Base-by-base conservation (phyloP, 1,139 yeast genomes). In the Geotrichum siamense region DNA sequence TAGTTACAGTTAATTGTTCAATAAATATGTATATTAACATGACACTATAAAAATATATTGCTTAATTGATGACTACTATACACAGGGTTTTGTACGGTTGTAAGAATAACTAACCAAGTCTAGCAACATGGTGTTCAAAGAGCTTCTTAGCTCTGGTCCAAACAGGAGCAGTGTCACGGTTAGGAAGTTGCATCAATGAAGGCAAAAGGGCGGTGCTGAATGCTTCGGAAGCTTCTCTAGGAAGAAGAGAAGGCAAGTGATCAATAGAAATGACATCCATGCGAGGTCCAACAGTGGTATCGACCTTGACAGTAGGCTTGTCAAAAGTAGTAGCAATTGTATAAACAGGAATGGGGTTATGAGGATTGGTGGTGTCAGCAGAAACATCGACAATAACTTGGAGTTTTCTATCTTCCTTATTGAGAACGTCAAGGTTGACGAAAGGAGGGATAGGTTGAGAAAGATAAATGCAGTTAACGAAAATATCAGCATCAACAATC, bases 291-390 rank as follows among this genome's bases (percentile, higher is more conserved):
- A 68, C 71, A 22, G 80, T 71, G 35, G 91, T 79, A 52, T 79
- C 76, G 38, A 89, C 97, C 12, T 68, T 67, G 36, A 85, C 96
- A 6, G 96, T 87, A 55, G 98, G 99, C 55, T 84, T 78, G 54
- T 78, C 76, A 69, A 91, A 91, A 12, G 82, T 89, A 26, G 98
- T 91, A 47, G 95, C 94, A 54, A 85, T 72, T 27, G 77, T 72
- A 67, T 91, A 93, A 47, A 91, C 91, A 52, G 98, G 98, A 51
- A 91, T 77, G 50, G 98, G 98, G 69, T 91, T 91, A 71, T 87
- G 93, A 49, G 97, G 97, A 66, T 91, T 93, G 46, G 98, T 91
- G 42, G 97, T 91, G 68, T 93, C 98, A 48, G 98, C 98, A 47
- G 96, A 85, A 47, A 91, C 98, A 65, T 91, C 98, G 43, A 91